These are phyloP conservation scores for Oryza coarctata DNA, from an alignment of 176 grass and related monocot species.

Conservation along the genomic window DNA sequence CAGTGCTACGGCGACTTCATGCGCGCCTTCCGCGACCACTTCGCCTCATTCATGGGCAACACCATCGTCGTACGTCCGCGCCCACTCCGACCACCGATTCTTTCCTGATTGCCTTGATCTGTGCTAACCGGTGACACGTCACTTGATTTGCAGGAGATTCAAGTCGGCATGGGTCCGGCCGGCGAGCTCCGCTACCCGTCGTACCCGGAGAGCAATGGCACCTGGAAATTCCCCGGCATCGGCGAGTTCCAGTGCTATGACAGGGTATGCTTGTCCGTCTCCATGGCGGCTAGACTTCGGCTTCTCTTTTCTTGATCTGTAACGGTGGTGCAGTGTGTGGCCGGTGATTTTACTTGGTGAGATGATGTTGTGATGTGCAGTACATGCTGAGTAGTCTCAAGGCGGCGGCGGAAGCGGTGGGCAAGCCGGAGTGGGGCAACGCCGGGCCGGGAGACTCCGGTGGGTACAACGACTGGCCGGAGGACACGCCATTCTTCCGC, in stretches of 20 bases:
- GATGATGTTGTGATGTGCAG: slow-evolving; percentile 14
- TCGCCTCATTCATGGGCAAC: slow-evolving; percentile 51
- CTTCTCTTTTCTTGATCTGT: background rate
- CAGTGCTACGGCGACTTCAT: slow-evolving; percentile 82
- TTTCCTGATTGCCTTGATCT: too few relatives aligned
- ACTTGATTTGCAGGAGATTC: slow-evolving; percentile 49
- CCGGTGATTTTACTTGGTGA: background rate
- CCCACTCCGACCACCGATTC: background rate
- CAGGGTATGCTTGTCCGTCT: slow-evolving; percentile 21
- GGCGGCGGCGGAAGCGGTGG: slow-evolving; percentile 44
- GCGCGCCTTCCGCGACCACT: slow-evolving; percentile 65
- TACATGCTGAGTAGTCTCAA: slow-evolving; percentile 48
- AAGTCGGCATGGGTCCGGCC: slow-evolving; percentile 74
- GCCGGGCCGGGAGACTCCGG: slow-evolving; percentile 47
- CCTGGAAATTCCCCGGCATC: slow-evolving; percentile 64
- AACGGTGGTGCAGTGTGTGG: background rate
- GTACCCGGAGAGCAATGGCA: slow-evolving; percentile 63
- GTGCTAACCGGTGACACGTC: background rate
- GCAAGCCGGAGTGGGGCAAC: slow-evolving; percentile 62
- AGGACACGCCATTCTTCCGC: slow-evolving; percentile 61
- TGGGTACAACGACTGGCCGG: slow-evolving; percentile 54
- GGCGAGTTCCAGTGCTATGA: slow-evolving; percentile 76
- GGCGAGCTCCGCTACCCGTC: slow-evolving; percentile 75
- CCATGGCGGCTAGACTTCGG: too few relatives aligned
- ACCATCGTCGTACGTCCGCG: slow-evolving; percentile 44